Percentiles rank a stretch among this genome's conserved stretches.
These are phyloP conservation scores for Protomyces arabidopsidicola DNA, from an alignment of 1,139 yeast species.

Conservation along the genomic window DNA sequence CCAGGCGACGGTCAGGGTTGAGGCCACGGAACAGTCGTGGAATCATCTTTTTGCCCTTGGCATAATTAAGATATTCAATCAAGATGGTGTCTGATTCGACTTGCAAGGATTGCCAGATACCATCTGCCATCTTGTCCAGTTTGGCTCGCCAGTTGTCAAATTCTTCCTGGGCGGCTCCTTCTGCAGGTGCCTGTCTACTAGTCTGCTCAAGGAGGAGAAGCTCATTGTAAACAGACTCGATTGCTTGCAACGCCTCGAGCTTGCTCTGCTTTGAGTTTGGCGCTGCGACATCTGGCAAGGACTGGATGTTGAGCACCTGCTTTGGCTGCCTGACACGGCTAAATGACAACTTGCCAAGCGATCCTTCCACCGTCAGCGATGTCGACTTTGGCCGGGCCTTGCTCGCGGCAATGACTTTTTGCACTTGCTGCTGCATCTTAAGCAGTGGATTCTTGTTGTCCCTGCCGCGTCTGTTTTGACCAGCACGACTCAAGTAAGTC, in stretches of 20 bases:
- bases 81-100: constrained; percentile 42
- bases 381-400: constrained; percentile 78
- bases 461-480: constrained; percentile 80
- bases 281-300: constrained; percentile 30
- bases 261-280: constrained; percentile 42
- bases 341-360: constrained; percentile 79
- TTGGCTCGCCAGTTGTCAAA: constrained; percentile 40
- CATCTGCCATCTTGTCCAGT: constrained; percentile 38
- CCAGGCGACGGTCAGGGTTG: constrained; percentile 68
- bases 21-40: constrained; percentile 85
- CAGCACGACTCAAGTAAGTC: constrained; percentile 90
- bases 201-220: constrained; percentile 77
- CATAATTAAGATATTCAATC: constrained; percentile 74
- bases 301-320: constrained; percentile 68
- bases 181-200: constrained; percentile 53
- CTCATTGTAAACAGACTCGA: constrained; percentile 75
- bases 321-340: constrained; percentile 84
- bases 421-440: constrained; percentile 98
- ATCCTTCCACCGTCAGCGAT: constrained; percentile 75
- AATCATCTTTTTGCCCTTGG: constrained; percentile 83
- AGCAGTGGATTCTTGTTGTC: constrained; percentile 87
- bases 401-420: constrained; percentile 91
- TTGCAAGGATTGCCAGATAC: constrained; percentile 66
- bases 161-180: constrained; percentile 43
- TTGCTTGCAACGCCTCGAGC: constrained; percentile 40